Evolutionary conservation across 257 asterid genomes (phyloP), one percentile per base, ranked within the genome.

Genomic region (Echites panduratus): DNA sequence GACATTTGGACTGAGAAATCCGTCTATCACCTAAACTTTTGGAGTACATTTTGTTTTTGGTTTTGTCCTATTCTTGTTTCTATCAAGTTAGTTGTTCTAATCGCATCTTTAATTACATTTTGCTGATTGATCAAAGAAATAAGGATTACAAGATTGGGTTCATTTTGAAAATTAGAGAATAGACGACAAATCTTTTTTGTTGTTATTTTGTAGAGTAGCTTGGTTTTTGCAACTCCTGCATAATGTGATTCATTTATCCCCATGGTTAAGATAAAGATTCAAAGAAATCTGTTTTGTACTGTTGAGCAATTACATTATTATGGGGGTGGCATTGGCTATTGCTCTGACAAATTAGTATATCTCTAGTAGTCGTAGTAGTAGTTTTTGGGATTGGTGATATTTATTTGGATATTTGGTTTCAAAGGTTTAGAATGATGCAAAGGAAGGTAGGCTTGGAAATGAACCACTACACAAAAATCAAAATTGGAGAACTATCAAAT

Each of bases 61-160:
- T n/a, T n/a, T n/a, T n/a, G n/a, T n/a, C n/a, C n/a, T n/a, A n/a
- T n/a, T n/a, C n/a, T n/a, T n/a, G n/a, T 32, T 32, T 16, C 44
- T 14, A 8, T 44, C 11, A 14, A 27, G 14, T 32, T n/a, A 4
- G 13, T 65, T 58, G 35, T 67, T 32, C 56, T 76, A 70, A 80
- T 38, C 9, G 54, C 58, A 32, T 64, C 44, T 40, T 7, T 54
- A 58, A 59, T 62, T 75, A 45, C 63, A 57, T 61, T 71, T 70
- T 79, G 86, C 96, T 86, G 97, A 73, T 89, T 22, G 97, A 91
- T 73, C 95, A 91, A 80, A 47, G 44, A 79, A 91, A 91, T 91
- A 91, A 89, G 76, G 97, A 91, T 76, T 89, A 91, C 87, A 91
- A 91, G 82, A 86, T 91, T 61, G 96, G 96, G 44, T 86, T 91